Conservation (phyloP, 2,329 filamentous ascomycete species). For the Ophiocordyceps polyrhachis-furcata region DNA sequence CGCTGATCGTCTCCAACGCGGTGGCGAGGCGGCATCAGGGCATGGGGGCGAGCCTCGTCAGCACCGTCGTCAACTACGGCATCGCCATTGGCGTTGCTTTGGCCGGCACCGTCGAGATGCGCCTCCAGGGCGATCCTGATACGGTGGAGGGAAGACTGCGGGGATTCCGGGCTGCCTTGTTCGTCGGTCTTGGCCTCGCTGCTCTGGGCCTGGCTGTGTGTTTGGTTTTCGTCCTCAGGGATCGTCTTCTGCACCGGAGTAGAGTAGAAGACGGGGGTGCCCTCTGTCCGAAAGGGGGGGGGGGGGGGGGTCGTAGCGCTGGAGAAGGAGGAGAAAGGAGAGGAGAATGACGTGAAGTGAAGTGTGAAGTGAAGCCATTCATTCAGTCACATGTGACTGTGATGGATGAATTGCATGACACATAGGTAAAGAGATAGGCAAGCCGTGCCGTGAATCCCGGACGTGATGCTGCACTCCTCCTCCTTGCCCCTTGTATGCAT, state of each 20-base stretch:
- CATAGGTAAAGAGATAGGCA: no score
- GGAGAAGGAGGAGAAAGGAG: no score
- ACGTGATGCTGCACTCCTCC: no score
- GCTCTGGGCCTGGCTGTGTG: conserved; percentile 6
- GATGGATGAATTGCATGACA: no score
- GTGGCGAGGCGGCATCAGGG: conserved; percentile 26
- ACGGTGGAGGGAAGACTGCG: conserved; percentile 3
- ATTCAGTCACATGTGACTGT: no score
- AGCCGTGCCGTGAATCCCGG: no score
- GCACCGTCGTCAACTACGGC: conserved; percentile 49
- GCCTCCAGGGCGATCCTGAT: conserved; percentile 10
- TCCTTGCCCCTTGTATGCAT: no score
- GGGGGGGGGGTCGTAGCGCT: no score
- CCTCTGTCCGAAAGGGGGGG: not conserved
- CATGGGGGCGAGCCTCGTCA: conserved; percentile 34
- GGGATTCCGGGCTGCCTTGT: conserved; percentile 6
- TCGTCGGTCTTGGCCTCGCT: conserved; percentile 20
- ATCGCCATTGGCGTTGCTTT: conserved; percentile 48
- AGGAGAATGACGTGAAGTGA: no score
- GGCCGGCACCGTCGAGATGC: conserved; percentile 41
- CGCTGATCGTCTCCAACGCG: conserved; percentile 37
- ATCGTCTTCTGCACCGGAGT: not conserved
- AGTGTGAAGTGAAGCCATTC: no score
- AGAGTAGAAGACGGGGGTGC: not conserved
- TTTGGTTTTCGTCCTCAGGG: not conserved